Evolutionary conservation across 208 protist genomes (phyloP).

Genomic region (Leishmania major): DNA sequence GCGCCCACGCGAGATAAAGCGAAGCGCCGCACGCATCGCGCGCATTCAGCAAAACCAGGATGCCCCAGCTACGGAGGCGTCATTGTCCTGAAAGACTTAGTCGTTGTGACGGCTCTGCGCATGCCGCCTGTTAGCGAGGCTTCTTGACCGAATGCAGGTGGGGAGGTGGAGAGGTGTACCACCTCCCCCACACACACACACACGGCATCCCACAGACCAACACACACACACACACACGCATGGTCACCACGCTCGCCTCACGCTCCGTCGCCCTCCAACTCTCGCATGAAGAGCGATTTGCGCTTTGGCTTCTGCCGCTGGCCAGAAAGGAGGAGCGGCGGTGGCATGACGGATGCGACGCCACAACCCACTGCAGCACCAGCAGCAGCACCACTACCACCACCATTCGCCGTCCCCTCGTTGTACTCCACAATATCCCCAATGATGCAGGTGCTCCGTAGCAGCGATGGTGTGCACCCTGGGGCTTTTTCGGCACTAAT

Average conservation of each 20-base stretch:
- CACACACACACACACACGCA: slow-evolving; percentile 8
- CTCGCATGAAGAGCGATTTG: slow-evolving; percentile 58
- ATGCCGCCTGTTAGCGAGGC: background rate
- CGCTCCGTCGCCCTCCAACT: slow-evolving; percentile 29
- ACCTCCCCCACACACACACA: no score
- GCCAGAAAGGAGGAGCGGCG: slow-evolving; percentile 6
- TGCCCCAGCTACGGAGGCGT: background rate
- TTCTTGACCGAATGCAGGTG: background rate
- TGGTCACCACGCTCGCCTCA: background rate
- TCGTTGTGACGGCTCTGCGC: background rate
- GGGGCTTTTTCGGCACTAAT: background rate
- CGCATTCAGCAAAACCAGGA: background rate
- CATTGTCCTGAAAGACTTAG: background rate
- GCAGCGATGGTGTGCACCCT: background rate
- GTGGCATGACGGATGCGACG: background rate
- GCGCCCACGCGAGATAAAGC: background rate
- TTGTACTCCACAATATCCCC: slow-evolving; percentile 64
- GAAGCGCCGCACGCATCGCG: background rate
- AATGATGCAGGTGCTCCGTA: slow-evolving; percentile 34
- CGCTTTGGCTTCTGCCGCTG: slow-evolving; percentile 38
- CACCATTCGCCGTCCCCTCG: background rate
- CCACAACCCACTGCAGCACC: background rate
- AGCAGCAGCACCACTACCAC: background rate
- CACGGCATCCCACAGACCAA: background rate
- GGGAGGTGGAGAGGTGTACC: background rate